phyloP scores from a whole-genome alignment of 768 basidiomycete species.

The Sarcodon aspratus region DNA sequence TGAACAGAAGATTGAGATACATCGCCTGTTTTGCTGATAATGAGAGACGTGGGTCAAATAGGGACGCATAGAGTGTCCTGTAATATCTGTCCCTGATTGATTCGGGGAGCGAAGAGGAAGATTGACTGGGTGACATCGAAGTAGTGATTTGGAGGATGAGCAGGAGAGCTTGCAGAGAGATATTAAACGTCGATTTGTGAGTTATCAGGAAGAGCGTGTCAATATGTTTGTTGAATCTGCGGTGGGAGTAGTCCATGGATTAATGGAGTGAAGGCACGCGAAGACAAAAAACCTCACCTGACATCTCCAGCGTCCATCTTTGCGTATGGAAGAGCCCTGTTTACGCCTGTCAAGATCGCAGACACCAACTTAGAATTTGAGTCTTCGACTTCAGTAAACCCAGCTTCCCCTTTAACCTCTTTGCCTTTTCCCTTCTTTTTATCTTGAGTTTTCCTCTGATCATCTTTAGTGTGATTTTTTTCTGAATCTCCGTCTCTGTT shows the following conservation, averaged over 20 bases:
- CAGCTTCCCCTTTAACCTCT: conserved; percentile 45
- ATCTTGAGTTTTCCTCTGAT: conserved; percentile 19
- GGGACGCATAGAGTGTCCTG: conserved; percentile 80
- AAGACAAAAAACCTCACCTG: conserved; percentile 10
- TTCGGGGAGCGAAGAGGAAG: conserved; percentile 32
- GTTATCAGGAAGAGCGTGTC: conserved; percentile 92
- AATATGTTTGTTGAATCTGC: conserved; percentile 78
- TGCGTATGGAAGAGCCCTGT: conserved; percentile 90
- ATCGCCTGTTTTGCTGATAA: conserved; percentile 89
- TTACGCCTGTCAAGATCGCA: conserved; percentile 87
- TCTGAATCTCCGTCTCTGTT: conserved; percentile 24
- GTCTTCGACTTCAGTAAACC: conserved; percentile 69
- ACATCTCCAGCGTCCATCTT: conserved; percentile 50
- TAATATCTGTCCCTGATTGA: conserved; percentile 58
- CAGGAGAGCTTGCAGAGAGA: conserved; percentile 83
- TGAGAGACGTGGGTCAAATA: conserved; percentile 73
- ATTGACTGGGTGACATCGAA: conserved; percentile 24
- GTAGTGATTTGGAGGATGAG: conserved; percentile 78
- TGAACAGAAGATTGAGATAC: conserved; percentile 92
- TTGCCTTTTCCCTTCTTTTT: conserved; percentile 19
- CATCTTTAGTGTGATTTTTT: conserved; percentile 23
- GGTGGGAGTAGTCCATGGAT: background rate
- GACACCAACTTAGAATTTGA: conserved; percentile 74
- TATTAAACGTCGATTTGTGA: conserved; percentile 94
- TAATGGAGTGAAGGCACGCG: conserved; percentile 2